These are phyloP conservation scores for Pseudoturritis turrita DNA, from an alignment of 345 rosid genomes.

Conservation along the genomic window DNA sequence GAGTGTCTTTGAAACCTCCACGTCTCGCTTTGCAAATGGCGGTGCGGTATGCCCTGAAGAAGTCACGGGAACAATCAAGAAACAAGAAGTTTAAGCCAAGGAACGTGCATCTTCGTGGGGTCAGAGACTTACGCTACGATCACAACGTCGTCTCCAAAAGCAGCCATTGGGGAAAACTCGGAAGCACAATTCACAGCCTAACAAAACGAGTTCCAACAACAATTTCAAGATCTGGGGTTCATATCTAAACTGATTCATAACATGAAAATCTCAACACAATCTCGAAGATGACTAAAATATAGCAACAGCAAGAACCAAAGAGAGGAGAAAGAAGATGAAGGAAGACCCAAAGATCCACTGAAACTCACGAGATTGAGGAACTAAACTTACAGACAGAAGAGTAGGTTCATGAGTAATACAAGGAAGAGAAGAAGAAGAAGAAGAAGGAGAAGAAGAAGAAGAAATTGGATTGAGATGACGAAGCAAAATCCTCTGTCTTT, in stretches of 20 bases:
- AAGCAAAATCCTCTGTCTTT: slow-evolving; percentile 74
- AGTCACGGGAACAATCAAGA: neutral
- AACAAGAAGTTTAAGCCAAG: neutral
- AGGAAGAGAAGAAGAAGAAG: slow-evolving; percentile 30
- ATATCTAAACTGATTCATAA: neutral
- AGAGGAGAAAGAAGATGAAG: too few species aligned
- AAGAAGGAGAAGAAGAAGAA: slow-evolving; percentile 31
- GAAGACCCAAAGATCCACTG: neutral
- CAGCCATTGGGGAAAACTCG: slow-evolving; percentile 60
- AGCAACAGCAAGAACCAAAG: neutral
- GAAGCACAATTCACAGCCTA: slow-evolving; percentile 74
- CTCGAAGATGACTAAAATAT: neutral
- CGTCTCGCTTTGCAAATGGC: slow-evolving; percentile 87
- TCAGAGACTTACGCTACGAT: slow-evolving; percentile 75
- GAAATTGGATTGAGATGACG: slow-evolving; percentile 63
- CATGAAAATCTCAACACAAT: neutral
- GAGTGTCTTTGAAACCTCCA: slow-evolving; percentile 94
- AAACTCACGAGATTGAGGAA: neutral
- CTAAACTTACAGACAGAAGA: slow-evolving; percentile 50
- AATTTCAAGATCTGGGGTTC: neutral
- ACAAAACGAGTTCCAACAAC: neutral
- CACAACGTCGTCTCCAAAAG: slow-evolving; percentile 80
- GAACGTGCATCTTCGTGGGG: neutral
- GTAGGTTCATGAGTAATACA: slow-evolving; percentile 27
- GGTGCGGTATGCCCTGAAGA: slow-evolving; percentile 74